A percentile compares a stretch with the other conserved stretches of the same genome.
phyloP scores from a whole-genome alignment of 2,329 filamentous ascomycete species.

The Ophiobolus disseminans region DNA sequence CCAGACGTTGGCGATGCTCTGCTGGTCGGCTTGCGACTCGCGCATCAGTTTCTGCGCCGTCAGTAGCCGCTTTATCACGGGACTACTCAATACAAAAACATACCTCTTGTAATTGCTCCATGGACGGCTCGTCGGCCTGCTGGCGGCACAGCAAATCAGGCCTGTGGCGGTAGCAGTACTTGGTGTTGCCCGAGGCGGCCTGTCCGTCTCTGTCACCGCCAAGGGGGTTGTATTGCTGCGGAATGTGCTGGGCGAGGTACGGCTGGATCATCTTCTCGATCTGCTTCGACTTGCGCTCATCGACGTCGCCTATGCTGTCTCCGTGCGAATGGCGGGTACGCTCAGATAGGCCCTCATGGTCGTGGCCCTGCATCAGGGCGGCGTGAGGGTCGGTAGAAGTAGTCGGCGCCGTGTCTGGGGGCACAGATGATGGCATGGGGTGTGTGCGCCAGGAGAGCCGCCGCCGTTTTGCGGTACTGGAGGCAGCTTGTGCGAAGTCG shows the following conservation, averaged over 20 bases:
- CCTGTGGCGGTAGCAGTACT: slow-evolving; percentile 93
- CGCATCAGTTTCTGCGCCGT: slow-evolving; percentile 75
- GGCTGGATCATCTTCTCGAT: slow-evolving; percentile 82
- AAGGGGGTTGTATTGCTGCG: slow-evolving; percentile 82
- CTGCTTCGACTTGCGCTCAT: slow-evolving; percentile 60
- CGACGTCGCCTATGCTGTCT: slow-evolving; percentile 28
- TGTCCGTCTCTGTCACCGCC: slow-evolving; percentile 58
- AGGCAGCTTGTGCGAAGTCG: slow-evolving; percentile 7
- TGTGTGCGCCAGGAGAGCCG: slow-evolving; percentile 40
- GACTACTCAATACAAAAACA: slow-evolving; percentile 37
- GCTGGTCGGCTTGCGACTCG: slow-evolving; percentile 83
- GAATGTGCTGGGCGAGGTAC: slow-evolving; percentile 90
- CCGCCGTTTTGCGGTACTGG: slow-evolving; percentile 36
- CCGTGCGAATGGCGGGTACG: slow-evolving; percentile 41
- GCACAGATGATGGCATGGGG: slow-evolving; percentile 2
- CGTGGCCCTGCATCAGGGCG: slow-evolving; percentile 46
- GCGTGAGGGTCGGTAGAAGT: slow-evolving; percentile 38
- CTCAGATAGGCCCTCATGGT: slow-evolving; percentile 42
- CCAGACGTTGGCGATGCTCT: slow-evolving; percentile 97
- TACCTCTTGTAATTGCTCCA: slow-evolving; percentile 92
- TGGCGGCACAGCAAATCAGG: slow-evolving; percentile 93
- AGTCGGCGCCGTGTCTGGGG: slow-evolving; percentile 9
- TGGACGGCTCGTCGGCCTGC: slow-evolving; percentile 92
- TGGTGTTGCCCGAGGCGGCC: slow-evolving; percentile 72
- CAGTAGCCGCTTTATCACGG: slow-evolving; percentile 24